Base-by-base conservation (phyloP, 2,329 filamentous ascomycete genomes). In the Ceratocystis cubensis region DNA sequence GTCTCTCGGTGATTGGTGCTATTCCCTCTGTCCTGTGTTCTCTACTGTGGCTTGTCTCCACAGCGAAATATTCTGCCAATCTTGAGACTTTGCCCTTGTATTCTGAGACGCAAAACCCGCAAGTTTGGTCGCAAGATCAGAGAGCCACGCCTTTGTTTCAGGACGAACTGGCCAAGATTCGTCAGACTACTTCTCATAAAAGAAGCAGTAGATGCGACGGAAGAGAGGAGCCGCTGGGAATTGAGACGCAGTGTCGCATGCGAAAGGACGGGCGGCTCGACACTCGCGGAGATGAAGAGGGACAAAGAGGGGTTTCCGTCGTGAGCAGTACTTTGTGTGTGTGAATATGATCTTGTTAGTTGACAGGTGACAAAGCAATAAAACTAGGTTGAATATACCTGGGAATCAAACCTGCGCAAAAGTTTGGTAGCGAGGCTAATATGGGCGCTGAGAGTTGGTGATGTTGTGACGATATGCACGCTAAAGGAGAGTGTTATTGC, bases 111-210 rank as follows among this genome's bases (percentile, higher is more conserved):
- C 33, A 28, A 59, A 59, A 37, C 8, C 37, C 33, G 30, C 28
- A 17, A 7, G 56, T 33, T 59, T 59, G 25, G 28, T 30, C 17
- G 56, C 17, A 33, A 59, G 30, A 59, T 59, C 28, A 33, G 28
- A 59, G 56, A 59, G 56, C 56, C 56, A 59, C 56, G 56, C 15
- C 30, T 17, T 59, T 59, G 56, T 59, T 59, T 59, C 56, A 59
- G 56, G 56, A 59, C 56, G 56, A 20, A 10, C 28, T 59, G 56
- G 17, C 30, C 56, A 33, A 28, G 56, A 41, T 41, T 37, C 56
- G 22, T n/a, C 17, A n/a, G 33, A 2, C 37, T 41, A 41, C 37
- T 37, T 59, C 25, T n/a, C 25, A 37, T n/a, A 37, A 20, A 59
- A 30, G 28, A 28, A 37, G 15, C 25, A 20, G 13, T n/a, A 30